Conservation (phyloP, 2,329 filamentous ascomycete genomes). For the Endothia cerciana region DNA sequence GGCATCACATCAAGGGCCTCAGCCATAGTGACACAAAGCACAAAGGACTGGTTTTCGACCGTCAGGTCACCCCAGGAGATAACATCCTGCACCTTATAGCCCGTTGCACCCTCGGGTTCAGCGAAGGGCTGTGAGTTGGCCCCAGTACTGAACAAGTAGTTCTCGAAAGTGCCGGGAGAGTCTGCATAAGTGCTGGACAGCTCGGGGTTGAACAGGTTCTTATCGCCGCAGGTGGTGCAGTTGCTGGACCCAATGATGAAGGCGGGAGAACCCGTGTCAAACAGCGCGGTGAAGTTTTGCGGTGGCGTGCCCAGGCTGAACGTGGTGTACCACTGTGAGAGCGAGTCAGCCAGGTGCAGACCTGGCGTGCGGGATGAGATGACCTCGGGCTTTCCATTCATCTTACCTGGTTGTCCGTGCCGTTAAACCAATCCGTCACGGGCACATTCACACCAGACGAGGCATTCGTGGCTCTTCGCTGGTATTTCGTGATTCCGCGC, state of each 20-base stretch:
- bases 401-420: slow-evolving; percentile 25
- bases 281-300: slow-evolving; percentile 38
- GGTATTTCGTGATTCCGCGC: slow-evolving; percentile 5
- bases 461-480: neutral
- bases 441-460: slow-evolving; percentile 16
- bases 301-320: slow-evolving; percentile 29
- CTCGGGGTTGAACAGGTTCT: slow-evolving; percentile 35
- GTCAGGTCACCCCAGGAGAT: slow-evolving; percentile 33
- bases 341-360: neutral
- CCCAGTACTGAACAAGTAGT: slow-evolving; percentile 35
- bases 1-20: slow-evolving; percentile 34
- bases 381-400: too few species aligned
- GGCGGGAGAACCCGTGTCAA: slow-evolving; percentile 37
- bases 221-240: slow-evolving; percentile 35
- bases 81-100: slow-evolving; percentile 36
- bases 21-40: slow-evolving; percentile 38
- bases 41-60: slow-evolving; percentile 35
- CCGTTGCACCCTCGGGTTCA: slow-evolving; percentile 32
- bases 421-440: slow-evolving; percentile 27
- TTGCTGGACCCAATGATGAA: slow-evolving; percentile 37
- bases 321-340: slow-evolving; percentile 30
- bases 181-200: slow-evolving; percentile 37
- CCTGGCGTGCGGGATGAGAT: too few species aligned
- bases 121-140: slow-evolving; percentile 36
- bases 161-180: slow-evolving; percentile 29